Conservation (phyloP, 2,329 filamentous ascomycete genomes). For the Rhexocercosporidium sp. region DNA sequence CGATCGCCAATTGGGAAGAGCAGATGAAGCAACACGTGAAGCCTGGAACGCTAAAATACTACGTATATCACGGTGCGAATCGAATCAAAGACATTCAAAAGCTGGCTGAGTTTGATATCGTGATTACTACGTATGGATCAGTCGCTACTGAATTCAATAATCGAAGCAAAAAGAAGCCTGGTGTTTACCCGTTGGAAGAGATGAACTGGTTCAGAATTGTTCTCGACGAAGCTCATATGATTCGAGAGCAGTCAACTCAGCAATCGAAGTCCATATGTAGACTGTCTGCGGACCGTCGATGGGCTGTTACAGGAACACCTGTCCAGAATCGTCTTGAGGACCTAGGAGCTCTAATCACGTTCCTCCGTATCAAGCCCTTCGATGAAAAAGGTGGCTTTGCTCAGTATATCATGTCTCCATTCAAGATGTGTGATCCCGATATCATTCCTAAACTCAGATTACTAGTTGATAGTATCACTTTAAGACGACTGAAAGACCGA, state of each 20-base stretch:
- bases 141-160: constrained; percentile 78
- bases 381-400: constrained; percentile 78
- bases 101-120: constrained; percentile 77
- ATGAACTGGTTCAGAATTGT: constrained; percentile 94
- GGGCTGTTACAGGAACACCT: constrained; percentile 97
- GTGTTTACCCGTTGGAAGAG: constrained; percentile 69
- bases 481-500: constrained; percentile 89
- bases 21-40: constrained; percentile 85
- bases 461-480: constrained; percentile 91
- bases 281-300: constrained; percentile 80
- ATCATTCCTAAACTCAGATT: constrained; percentile 86
- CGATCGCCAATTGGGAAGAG: constrained; percentile 92
- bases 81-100: constrained; percentile 71
- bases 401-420: constrained; percentile 80
- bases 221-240: constrained; percentile 92
- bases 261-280: constrained; percentile 86
- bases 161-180: constrained; percentile 64
- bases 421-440: constrained; percentile 84
- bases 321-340: constrained; percentile 95
- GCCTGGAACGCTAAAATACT: constrained; percentile 67
- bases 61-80: constrained; percentile 85
- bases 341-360: constrained; percentile 83
- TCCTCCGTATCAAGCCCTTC: constrained; percentile 84
- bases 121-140: constrained; percentile 93
- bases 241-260: constrained; percentile 81